These are phyloP conservation scores for Cytospora piceicola DNA, from an alignment of 2,329 filamentous ascomycete species.

Conservation along the genomic window DNA sequence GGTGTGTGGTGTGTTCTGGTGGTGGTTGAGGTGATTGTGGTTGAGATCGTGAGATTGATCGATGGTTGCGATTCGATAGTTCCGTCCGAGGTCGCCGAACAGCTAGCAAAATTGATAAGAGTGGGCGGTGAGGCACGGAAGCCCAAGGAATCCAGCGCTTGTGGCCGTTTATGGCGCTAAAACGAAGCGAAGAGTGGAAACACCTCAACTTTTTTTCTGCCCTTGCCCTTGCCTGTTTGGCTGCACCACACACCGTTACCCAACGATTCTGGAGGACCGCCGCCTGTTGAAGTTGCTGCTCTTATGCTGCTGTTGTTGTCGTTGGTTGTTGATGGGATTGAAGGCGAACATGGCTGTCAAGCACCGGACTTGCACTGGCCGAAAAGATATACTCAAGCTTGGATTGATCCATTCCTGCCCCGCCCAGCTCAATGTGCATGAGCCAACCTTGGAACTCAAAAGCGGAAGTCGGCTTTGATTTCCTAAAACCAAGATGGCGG, in stretches of 20 bases:
- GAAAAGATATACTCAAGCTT: too few relatives aligned
- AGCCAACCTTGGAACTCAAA: too few relatives aligned
- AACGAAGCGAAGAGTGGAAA: constrained; percentile 26
- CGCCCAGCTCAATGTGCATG: neutral
- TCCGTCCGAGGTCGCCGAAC: neutral
- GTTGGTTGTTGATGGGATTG: neutral
- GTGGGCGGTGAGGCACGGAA: constrained; percentile 26
- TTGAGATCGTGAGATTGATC: constrained; percentile 33
- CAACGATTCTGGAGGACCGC: too few relatives aligned
- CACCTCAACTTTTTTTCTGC: constrained; percentile 15
- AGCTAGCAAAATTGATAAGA: constrained; percentile 6
- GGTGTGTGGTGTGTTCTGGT: neutral
- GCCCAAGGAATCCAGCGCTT: neutral
- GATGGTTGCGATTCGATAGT: constrained; percentile 7
- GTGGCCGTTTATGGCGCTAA: constrained; percentile 7
- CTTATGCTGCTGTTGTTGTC: neutral
- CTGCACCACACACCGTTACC: neutral
- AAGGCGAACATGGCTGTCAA: too few relatives aligned
- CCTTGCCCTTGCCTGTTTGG: neutral
- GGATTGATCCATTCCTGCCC: constrained; percentile 12
- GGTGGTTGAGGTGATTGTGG: neutral
- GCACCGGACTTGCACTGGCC: too few relatives aligned
- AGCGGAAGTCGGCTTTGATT: neutral
- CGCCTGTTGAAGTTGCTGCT: neutral
- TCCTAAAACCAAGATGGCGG: constrained; percentile 10